Evolutionary conservation across 2,329 filamentous ascomycete species (phyloP).

Genomic region (Polytolypa hystricis): DNA sequence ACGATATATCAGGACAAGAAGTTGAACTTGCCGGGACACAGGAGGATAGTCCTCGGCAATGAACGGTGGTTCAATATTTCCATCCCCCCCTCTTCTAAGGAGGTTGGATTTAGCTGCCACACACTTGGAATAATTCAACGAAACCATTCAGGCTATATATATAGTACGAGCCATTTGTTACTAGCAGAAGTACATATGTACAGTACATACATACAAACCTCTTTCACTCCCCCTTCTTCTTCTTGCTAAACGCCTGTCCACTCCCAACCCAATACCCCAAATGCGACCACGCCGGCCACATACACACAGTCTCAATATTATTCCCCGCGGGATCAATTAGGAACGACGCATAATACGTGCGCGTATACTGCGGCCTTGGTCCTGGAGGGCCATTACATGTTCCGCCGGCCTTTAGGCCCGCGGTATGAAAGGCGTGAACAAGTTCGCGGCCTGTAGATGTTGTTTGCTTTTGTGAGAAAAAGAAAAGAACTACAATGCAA

Average conservation of each 20-base stretch:
- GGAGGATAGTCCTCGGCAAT: not conserved
- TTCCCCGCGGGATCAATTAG: conserved; percentile 42
- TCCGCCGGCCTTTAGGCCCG: conserved; percentile 34
- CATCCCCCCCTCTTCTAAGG: too few relatives aligned
- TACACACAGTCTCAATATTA: conserved; percentile 40
- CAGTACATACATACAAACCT: conserved; percentile 7
- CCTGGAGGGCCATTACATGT: conserved; percentile 42
- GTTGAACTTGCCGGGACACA: not conserved
- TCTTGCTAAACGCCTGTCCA: conserved; percentile 12
- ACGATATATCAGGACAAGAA: not conserved
- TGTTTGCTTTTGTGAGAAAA: not conserved
- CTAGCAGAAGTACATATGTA: too few relatives aligned
- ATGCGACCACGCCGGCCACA: conserved; percentile 11
- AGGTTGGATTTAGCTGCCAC: too few relatives aligned
- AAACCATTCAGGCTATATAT: too few relatives aligned
- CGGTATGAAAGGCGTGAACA: conserved; percentile 38
- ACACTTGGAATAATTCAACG: too few relatives aligned
- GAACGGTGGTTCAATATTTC: too few relatives aligned
- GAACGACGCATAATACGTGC: conserved; percentile 42
- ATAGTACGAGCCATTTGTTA: too few relatives aligned
- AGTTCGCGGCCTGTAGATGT: conserved; percentile 25
- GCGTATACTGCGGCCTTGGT: conserved; percentile 32
- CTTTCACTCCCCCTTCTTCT: conserved; percentile 6
- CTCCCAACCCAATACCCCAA: conserved; percentile 13
- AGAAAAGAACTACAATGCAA: not conserved